Percentiles rank a stretch among this genome's conserved stretches.
Conservation (phyloP, 2,329 filamentous ascomycete genomes). For the Neurospora sp. region DNA sequence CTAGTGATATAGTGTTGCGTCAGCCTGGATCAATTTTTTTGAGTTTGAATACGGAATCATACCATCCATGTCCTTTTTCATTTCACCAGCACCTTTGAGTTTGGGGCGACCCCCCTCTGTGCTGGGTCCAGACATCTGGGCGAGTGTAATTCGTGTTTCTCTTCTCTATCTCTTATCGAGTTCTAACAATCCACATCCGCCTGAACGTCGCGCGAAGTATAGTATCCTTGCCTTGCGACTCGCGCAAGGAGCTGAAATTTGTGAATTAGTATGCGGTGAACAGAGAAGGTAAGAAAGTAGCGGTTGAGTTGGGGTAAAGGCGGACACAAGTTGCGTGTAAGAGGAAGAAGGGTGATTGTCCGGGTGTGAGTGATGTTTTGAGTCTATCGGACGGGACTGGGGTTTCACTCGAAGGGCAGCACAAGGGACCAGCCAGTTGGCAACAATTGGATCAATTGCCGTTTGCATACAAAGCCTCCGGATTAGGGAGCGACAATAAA, state of each 20-base stretch:
- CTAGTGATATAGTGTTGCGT: constrained; percentile 1
- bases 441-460: neutral
- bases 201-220: neutral
- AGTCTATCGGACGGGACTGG: neutral
- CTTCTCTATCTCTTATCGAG: neutral
- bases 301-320: neutral
- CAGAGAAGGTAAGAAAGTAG: neutral
- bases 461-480: neutral
- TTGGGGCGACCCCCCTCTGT: neutral
- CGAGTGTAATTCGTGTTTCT: neutral
- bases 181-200: neutral
- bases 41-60: neutral
- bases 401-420: neutral
- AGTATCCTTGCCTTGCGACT: neutral
- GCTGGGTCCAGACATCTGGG: neutral
- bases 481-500: neutral
- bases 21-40: neutral
- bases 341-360: neutral
- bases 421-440: neutral
- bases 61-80: neutral
- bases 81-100: neutral
- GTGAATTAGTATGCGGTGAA: neutral
- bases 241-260: neutral
- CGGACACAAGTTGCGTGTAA: neutral
- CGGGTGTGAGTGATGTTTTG: neutral